phyloP scores from a whole-genome alignment of 2,329 filamentous ascomycete species.

The Fusarium incarnatum region DNA sequence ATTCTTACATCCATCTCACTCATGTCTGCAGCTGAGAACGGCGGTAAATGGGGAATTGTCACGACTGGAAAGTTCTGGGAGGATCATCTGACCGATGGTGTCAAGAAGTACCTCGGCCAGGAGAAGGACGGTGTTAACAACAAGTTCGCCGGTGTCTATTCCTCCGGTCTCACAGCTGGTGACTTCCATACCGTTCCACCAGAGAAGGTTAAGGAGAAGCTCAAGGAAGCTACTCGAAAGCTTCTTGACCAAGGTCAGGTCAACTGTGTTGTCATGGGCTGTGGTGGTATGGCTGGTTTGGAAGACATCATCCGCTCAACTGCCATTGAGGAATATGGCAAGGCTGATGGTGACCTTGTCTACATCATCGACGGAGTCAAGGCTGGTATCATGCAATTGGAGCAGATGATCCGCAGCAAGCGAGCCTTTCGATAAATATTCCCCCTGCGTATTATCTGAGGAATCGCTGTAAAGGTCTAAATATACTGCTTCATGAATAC shows the following conservation, averaged over 20 bases:
- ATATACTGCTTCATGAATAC: constrained; percentile 10
- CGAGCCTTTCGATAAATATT: constrained; percentile 51
- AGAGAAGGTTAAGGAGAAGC: constrained; percentile 71
- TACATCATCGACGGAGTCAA: constrained; percentile 84
- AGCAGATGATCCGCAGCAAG: constrained; percentile 63
- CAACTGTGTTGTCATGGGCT: constrained; percentile 81
- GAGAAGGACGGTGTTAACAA: constrained; percentile 48
- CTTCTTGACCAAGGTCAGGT: constrained; percentile 70
- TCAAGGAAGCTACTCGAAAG: constrained; percentile 76
- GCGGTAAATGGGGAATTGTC: constrained; percentile 82
- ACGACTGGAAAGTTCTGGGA: constrained; percentile 91
- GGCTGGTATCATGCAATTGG: constrained; percentile 73
- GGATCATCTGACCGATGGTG: constrained; percentile 73
- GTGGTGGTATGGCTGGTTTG: constrained; percentile 90
- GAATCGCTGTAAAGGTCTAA: constrained; percentile 10
- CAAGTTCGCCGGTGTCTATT: constrained; percentile 82
- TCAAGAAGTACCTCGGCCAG: constrained; percentile 71
- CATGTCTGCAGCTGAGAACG: constrained; percentile 35
- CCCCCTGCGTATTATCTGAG: constrained; percentile 10
- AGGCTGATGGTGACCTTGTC: constrained; percentile 65
- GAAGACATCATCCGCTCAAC: constrained; percentile 79
- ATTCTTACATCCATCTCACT: constrained; percentile 72
- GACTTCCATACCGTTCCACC: constrained; percentile 80
- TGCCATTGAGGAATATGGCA: constrained; percentile 72
- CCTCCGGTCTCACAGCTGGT: constrained; percentile 81